These are phyloP conservation scores for Pseudohyphozyma bogoriensis DNA, from an alignment of 768 basidiomycete species.

Conservation along the genomic window DNA sequence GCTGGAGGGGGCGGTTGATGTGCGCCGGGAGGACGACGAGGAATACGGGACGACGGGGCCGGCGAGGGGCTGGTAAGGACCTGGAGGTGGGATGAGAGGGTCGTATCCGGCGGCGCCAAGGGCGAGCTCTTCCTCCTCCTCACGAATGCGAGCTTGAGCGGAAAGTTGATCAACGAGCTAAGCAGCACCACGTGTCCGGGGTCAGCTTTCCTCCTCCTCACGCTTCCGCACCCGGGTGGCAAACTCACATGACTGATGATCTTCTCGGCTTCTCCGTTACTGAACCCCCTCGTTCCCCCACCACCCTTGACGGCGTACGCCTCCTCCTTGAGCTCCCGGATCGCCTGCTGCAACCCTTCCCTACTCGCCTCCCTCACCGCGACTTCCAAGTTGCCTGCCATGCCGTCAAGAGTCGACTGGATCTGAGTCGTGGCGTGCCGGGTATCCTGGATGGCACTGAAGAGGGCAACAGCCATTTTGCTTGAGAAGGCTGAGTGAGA, in stretches of 20 bases:
- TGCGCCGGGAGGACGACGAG: not conserved
- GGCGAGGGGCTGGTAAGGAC: not conserved
- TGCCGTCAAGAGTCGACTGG: slow-evolving; percentile 23
- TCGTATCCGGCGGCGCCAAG: not conserved
- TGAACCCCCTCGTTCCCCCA: slow-evolving; percentile 7
- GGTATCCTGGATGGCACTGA: slow-evolving; percentile 18
- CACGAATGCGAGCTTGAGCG: slow-evolving; percentile 13
- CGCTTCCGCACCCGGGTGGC: too few relatives aligned
- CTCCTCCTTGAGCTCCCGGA: slow-evolving; percentile 22
- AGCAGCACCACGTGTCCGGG: too few relatives aligned
- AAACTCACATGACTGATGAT: slow-evolving; percentile 18
- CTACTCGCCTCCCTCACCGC: slow-evolving; percentile 8
- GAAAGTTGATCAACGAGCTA: slow-evolving; percentile 25
- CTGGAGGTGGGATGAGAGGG: not conserved
- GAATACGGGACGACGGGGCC: not conserved
- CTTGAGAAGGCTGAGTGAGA: slow-evolving; percentile 10
- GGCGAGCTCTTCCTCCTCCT: slow-evolving; percentile 16
- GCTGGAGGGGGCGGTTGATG: not conserved
- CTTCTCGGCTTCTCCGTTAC: slow-evolving; percentile 24
- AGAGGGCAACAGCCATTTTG: slow-evolving; percentile 24
- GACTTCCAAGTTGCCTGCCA: slow-evolving; percentile 9
- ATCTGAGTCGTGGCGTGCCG: slow-evolving; percentile 10
- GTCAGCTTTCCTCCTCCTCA: too few relatives aligned
- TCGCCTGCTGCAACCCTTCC: slow-evolving; percentile 22
- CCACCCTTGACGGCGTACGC: slow-evolving; percentile 14